phyloP scores from a whole-genome alignment of 2,329 filamentous ascomycete species.

The Neofusicoccum umdonicola region DNA sequence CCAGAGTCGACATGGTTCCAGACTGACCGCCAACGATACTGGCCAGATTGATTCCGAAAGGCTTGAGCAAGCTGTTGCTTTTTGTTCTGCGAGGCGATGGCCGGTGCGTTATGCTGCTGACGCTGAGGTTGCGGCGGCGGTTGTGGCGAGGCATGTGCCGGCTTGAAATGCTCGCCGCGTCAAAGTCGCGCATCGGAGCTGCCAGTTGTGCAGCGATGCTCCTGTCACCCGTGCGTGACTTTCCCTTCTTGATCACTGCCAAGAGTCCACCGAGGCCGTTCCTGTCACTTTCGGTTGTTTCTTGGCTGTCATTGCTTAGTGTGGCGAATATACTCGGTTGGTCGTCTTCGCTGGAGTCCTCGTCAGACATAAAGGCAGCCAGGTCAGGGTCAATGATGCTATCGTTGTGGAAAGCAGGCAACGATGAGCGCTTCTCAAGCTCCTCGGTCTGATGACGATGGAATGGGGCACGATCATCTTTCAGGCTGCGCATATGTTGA shows the following conservation, averaged over 20 bases:
- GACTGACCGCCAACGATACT: constrained; percentile 27
- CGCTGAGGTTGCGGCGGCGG: constrained; percentile 78
- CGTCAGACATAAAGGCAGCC: constrained; percentile 92
- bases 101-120: constrained; percentile 72
- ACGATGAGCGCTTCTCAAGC: constrained; percentile 60
- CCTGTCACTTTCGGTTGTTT: constrained; percentile 70
- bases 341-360: constrained; percentile 88
- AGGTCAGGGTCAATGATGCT: constrained; percentile 98
- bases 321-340: constrained; percentile 80
- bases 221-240: constrained; percentile 70
- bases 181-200: constrained; percentile 63
- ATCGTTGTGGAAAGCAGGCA: constrained; percentile 95
- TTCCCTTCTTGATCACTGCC: constrained; percentile 71
- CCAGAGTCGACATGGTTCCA: constrained; percentile 7
- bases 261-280: constrained; percentile 70
- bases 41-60: constrained; percentile 37
- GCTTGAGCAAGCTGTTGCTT: constrained; percentile 54
- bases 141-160: constrained; percentile 62
- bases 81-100: constrained; percentile 67
- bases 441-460: constrained; percentile 72
- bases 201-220: constrained; percentile 66
- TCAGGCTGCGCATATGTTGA: constrained; percentile 75
- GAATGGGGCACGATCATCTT: constrained; percentile 86
- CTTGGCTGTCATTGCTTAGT: constrained; percentile 62
- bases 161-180: constrained; percentile 63